Evolutionary conservation across 331 rosid species (phyloP), one percentile per base, ranked within the genome.

Genomic region (Rosa hybrid): DNA sequence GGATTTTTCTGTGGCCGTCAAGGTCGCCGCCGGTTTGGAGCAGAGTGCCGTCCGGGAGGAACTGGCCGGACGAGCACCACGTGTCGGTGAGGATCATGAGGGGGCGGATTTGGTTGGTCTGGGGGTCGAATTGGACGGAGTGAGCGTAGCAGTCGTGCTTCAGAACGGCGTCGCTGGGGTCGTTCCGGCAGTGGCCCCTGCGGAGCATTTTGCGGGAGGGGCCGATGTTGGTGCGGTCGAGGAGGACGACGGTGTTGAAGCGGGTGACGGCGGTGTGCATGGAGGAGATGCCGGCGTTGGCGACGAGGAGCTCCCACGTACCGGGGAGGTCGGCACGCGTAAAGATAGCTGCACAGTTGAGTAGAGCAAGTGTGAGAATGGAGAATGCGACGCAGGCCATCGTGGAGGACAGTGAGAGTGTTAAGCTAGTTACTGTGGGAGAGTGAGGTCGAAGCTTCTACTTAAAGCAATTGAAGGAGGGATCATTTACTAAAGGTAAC

Each of bases 231-330:
- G 98, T 88, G 41, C 98, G 92, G 87, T 94, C 98, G 0, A 94
- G 89, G 80, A 94, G 97, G 9, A 94, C 80, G 16, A 81, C 98
- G n/a, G 94, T 94, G 84, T 94, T 90, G 90, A 88, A 91, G 74
- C 91, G 96, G 5, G 98, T 94, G 65, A 94, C 97, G 57, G 91
- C 93, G 4, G 98, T 92, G 88, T 94, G 98, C 97, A 94, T 94
- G 72, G 98, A 94, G 69, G 98, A 81, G 50, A 94, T 65, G 80
- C 98, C 98, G 12, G 98, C 97, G 78, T 92, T 81, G 51, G 87
- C 41, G 0, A 88, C 79, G 2, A 94, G 86, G 2, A 88, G 86
- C 56, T 94, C 93, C 98, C 97, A 94, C 80, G 91, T 84, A 86
- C 98, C 98, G 6, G 97, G 98, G 77, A 94, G 96, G 0, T 86